Base-by-base conservation (phyloP, 1,284 basidiomycete species). In the Ceratobasidium theobromae region DNA sequence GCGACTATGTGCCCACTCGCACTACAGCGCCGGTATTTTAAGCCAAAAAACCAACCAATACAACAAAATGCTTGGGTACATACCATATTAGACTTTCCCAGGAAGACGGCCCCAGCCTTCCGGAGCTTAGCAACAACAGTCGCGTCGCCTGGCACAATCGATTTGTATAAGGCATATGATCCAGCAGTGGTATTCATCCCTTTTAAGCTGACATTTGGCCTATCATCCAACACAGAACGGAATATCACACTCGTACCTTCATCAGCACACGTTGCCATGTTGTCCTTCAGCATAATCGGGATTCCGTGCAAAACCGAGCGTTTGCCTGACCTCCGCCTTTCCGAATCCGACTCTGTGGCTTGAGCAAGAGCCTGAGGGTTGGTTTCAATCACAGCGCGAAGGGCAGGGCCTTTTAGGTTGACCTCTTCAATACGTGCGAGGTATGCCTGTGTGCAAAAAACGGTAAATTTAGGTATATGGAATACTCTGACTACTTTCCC, bases 61-160 rank as follows among this genome's bases (percentile, higher is more conserved):
- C 12, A 23, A 32, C n/a, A 6, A n/a, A 28, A 49, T 23, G 8
- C 1, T 23, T 12, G 18, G n/a, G 12, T 21, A 53, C 57, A 16
- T 30, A 55, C 45, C 23, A 86, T 75, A 70, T 82, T 85, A n/a
- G 84, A 78, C 72, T 87, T 87, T n/a, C 84, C 81, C 80, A 68
- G 12, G 6, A 64, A 78, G 69, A 90, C 84, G 0, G 87, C 87
- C 2, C 88, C 88, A 2, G 87, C 87, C 48, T 77, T 78, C 0
- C 87, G 80, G 8, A 89, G 79, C 33, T 79, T 80, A 46, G 81
- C 82, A 0, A 85, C 82, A 3, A 87, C 83, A 0, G 81, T 81
- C 1, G 87, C 83, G 72, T 89, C 87, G 16, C 81, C 78, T 0
- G 84, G 84, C 3, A 86, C 82, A 40, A 87, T 74, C 0, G 85